Conservation (phyloP, 352 stramenopile species). For the Aphanomyces invadans region DNA sequence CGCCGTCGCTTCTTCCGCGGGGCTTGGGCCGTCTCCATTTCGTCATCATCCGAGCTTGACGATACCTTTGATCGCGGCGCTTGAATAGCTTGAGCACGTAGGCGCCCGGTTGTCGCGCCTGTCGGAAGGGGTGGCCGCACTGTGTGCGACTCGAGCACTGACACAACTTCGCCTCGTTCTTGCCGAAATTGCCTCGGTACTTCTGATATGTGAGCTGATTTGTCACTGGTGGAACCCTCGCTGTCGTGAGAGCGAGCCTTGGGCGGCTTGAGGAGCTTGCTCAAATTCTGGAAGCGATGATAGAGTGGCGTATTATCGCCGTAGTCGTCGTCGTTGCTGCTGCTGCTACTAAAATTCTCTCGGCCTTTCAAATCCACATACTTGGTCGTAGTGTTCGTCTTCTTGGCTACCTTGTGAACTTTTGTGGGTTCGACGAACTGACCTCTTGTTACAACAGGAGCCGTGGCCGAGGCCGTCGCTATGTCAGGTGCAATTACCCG, state of each 20-base stretch:
- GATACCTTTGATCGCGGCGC: background rate
- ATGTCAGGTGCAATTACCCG: background rate
- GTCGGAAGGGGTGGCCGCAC: background rate
- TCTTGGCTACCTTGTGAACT: background rate
- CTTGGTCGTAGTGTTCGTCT: background rate
- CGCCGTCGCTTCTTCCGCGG: constrained; percentile 31
- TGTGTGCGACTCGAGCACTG: background rate
- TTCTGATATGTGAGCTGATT: too few species aligned
- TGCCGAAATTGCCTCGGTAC: too few species aligned
- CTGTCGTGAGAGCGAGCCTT: background rate
- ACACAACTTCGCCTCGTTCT: too few species aligned
- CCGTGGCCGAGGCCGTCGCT: background rate
- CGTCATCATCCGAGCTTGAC: background rate
- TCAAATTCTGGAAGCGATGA: background rate
- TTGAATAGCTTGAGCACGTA: background rate
- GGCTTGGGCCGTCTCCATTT: too few species aligned
- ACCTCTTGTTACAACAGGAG: too few species aligned
- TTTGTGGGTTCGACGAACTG: background rate
- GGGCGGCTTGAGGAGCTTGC: background rate
- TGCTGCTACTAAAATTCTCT: too few species aligned
- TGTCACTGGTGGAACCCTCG: too few species aligned
- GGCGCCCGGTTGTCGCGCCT: too few species aligned
- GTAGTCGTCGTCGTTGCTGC: background rate
- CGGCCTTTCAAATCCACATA: background rate
- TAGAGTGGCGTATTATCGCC: background rate